A percentile compares a stretch with the other conserved stretches of the same genome.
Evolutionary conservation across 192 early-diverging fungal species (phyloP).

Genomic region (Mortierella hygrophila): DNA sequence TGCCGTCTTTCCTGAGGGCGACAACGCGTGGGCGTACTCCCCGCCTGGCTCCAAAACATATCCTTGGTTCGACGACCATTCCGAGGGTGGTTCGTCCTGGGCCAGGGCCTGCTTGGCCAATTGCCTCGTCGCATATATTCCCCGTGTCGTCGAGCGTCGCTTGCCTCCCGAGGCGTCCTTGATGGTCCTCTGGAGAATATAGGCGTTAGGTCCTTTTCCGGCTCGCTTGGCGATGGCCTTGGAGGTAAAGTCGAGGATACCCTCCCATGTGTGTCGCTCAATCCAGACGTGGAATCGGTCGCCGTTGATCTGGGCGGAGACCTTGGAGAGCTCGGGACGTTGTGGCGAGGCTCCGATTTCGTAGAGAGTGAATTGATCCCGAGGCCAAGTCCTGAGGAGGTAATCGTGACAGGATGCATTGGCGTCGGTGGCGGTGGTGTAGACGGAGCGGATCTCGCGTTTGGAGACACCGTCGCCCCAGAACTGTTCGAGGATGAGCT

Average conservation of each 20-base stretch:
- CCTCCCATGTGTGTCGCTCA: constrained; percentile 48
- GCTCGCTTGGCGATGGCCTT: constrained; percentile 39
- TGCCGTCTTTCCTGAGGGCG: constrained; percentile 50
- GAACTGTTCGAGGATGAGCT: constrained; percentile 55
- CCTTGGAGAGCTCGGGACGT: constrained; percentile 37
- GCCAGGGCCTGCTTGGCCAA: constrained; percentile 47
- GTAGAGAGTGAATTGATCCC: constrained; percentile 42
- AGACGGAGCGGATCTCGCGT: constrained; percentile 56
- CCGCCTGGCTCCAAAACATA: constrained; percentile 44
- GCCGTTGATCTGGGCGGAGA: constrained; percentile 38
- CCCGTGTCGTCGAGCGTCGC: constrained; percentile 43
- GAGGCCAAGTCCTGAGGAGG: constrained; percentile 48
- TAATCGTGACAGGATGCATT: constrained; percentile 50
- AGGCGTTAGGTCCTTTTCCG: constrained; percentile 50
- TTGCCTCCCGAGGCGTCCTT: constrained; percentile 56
- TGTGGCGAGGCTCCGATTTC: constrained; percentile 48
- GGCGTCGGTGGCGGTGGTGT: constrained; percentile 39
- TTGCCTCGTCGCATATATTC: constrained; percentile 41
- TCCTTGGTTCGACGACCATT: constrained; percentile 48
- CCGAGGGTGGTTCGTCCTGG: constrained; percentile 34
- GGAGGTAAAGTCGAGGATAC: constrained; percentile 49
- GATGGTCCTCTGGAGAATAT: constrained; percentile 52
- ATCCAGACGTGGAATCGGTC: constrained; percentile 55
- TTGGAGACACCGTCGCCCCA: constrained; percentile 57
- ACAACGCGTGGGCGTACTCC: constrained; percentile 50